phyloP scores from a whole-genome alignment of 2,329 filamentous ascomycete genomes.

The Orbilia ellipsospora region DNA sequence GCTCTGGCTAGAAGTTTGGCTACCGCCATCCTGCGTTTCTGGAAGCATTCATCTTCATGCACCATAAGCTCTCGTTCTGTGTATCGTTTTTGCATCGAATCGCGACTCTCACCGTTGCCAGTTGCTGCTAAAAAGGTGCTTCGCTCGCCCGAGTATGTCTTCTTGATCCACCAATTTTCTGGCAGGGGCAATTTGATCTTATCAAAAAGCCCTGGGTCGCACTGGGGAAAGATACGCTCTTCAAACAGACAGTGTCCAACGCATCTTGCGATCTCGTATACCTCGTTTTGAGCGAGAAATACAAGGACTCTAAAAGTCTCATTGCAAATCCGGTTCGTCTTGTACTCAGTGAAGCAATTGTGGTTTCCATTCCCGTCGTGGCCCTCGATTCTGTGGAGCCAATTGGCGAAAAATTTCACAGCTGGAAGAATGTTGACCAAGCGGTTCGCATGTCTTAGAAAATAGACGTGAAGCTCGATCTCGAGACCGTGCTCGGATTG shows the following conservation, averaged over 20 bases:
- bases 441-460: conserved; percentile 35
- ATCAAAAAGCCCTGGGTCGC: conserved; percentile 30
- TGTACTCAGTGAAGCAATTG: conserved; percentile 32
- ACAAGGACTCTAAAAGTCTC: conserved; percentile 34
- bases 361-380: conserved; percentile 35
- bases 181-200: conserved; percentile 43
- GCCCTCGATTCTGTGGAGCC: conserved; percentile 26
- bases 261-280: conserved; percentile 23
- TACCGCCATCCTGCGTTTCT: conserved; percentile 31
- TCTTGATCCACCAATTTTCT: conserved; percentile 40
- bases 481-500: background rate
- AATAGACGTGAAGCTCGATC: background rate
- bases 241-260: conserved; percentile 30
- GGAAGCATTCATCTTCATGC: conserved; percentile 25
- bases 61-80: background rate
- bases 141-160: background rate
- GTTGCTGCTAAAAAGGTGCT: background rate
- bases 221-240: conserved; percentile 29
- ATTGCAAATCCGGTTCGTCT: conserved; percentile 14
- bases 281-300: conserved; percentile 47
- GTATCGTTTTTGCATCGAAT: background rate
- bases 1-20: conserved; percentile 22
- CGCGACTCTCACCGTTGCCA: background rate
- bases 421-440: conserved; percentile 10
- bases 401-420: conserved; percentile 27